Base-by-base conservation (phyloP, 192 early-diverging fungal species). In the Coemansia sp. region DNA sequence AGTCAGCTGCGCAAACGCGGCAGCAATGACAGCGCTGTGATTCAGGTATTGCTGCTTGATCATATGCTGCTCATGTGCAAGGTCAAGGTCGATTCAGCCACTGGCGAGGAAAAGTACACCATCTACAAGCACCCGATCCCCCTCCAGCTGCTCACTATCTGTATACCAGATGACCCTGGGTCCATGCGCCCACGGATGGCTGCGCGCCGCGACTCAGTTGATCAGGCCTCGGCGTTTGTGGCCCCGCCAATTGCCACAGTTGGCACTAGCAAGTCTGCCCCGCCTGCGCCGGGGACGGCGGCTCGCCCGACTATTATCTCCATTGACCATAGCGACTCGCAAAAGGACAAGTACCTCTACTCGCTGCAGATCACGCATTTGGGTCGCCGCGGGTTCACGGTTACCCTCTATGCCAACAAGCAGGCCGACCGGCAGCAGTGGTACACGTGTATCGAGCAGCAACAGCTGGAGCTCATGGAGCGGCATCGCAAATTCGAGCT, bases 1-100 rank as follows among this genome's bases (percentile, higher is more conserved):
- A 94, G 95, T 43, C 78, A 86, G 26, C 73, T 98, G 67, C 91
- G 91, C 62, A 85, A 91, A 68, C 85, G 88, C 23, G 59, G 73
- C 43, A 83, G 84, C 50, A 76, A 78, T 28, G 88, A 88, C 55
- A 86, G 86, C 16, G 75, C 88, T 2, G 90, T 91, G 34, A 65
- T 95, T 25, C 83, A 86, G 43, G 86, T 96, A 23, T 90, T 92
- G 66, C 69, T 97, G 42, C 88, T 99, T 36, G 96, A 99, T 72
- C 91, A 97, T 80, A 86, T 87, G 65, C 67, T 94, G n/a, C 73
- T 94, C 28, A 83, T 93, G 69, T 87, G 89, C 61, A 91, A 88
- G 64, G 75, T 79, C 59, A 93, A 89, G 71, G 79, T 74, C 14
- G 81, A 85, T 37, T 75, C 83, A 61, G 79, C 85, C 38, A 75